Evolutionary conservation across 75 land plant genomes (phyloP).

Genomic region (Pinus taeda): DNA sequence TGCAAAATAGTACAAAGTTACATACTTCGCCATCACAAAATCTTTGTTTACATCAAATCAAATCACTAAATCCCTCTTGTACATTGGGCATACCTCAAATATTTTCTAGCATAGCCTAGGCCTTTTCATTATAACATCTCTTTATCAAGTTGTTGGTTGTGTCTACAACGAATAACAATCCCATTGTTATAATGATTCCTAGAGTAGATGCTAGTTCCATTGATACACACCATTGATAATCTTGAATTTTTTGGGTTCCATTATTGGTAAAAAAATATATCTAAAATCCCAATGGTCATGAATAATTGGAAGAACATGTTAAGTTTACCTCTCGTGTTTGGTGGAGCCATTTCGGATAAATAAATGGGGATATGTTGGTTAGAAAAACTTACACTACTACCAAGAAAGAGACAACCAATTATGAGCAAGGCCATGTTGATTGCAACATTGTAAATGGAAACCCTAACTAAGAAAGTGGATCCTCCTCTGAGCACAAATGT

Average conservation of each 20-base stretch:
- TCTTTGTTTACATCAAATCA: slow-evolving; percentile 53
- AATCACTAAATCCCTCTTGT: slow-evolving; percentile 48
- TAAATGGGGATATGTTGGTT: slow-evolving; percentile 77
- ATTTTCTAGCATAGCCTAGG: slow-evolving; percentile 27
- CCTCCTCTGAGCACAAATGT: slow-evolving; percentile 24
- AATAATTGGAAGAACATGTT: slow-evolving; percentile 78
- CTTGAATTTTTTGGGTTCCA: slow-evolving; percentile 57
- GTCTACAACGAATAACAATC: slow-evolving; percentile 55
- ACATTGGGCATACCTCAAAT: slow-evolving; percentile 60
- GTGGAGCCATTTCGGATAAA: slow-evolving; percentile 80
- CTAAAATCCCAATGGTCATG: slow-evolving; percentile 61
- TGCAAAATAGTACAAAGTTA: slow-evolving; percentile 56
- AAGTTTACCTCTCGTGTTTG: slow-evolving; percentile 55
- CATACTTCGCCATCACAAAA: slow-evolving; percentile 35
- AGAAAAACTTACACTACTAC: slow-evolving; percentile 30
- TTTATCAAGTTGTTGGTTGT: slow-evolving; percentile 82
- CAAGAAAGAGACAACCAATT: slow-evolving; percentile 27
- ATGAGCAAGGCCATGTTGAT: slow-evolving; percentile 16
- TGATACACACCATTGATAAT: slow-evolving; percentile 43
- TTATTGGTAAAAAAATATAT: slow-evolving; percentile 62
- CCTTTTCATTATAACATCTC: slow-evolving; percentile 40
- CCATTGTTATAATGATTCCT: slow-evolving; percentile 58
- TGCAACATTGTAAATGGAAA: slow-evolving; percentile 23
- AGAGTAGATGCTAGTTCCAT: slow-evolving; percentile 59
- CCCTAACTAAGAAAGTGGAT: slow-evolving; percentile 14